Conservation (phyloP, 306 rosid genomes). For the Malus orientalis region DNA sequence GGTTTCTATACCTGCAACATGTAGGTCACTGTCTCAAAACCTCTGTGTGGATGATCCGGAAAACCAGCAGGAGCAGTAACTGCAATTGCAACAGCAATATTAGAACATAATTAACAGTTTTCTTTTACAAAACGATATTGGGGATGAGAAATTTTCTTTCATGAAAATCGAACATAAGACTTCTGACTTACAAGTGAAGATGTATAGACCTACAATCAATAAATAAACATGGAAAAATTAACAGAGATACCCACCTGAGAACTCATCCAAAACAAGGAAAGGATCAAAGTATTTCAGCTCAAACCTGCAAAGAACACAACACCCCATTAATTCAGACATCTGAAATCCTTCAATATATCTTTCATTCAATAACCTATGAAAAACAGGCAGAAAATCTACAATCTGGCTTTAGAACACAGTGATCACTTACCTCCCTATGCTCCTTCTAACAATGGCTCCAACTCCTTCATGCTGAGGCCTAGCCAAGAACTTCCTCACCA, state of each 20-base stretch:
- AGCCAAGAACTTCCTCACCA: slow-evolving; percentile 74
- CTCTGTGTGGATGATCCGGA: slow-evolving; percentile 99
- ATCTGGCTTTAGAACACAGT: background rate
- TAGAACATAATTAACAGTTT: background rate
- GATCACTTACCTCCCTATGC: slow-evolving; percentile 73
- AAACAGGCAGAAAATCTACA: background rate
- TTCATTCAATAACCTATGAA: background rate
- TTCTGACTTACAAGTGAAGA: no score
- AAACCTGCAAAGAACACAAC: slow-evolving; percentile 43
- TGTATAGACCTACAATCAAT: no score
- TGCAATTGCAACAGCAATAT: slow-evolving; percentile 24
- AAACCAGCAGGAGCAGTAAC: slow-evolving; percentile 96
- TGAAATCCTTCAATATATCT: background rate
- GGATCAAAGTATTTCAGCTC: slow-evolving; percentile 94
- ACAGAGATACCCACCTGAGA: slow-evolving; percentile 61
- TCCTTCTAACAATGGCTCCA: slow-evolving; percentile 93
- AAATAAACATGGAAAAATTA: slow-evolving; percentile 11
- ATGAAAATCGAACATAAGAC: background rate
- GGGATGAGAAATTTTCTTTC: background rate
- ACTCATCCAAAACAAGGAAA: slow-evolving; percentile 85
- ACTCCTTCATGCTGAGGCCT: slow-evolving; percentile 87
- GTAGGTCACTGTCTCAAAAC: slow-evolving; percentile 98
- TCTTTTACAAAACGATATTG: background rate
- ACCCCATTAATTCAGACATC: slow-evolving; percentile 19
- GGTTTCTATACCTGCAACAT: slow-evolving; percentile 76